Conservation (phyloP, 495 filamentous ascomycete genomes). For the Haplographium delicatum region DNA sequence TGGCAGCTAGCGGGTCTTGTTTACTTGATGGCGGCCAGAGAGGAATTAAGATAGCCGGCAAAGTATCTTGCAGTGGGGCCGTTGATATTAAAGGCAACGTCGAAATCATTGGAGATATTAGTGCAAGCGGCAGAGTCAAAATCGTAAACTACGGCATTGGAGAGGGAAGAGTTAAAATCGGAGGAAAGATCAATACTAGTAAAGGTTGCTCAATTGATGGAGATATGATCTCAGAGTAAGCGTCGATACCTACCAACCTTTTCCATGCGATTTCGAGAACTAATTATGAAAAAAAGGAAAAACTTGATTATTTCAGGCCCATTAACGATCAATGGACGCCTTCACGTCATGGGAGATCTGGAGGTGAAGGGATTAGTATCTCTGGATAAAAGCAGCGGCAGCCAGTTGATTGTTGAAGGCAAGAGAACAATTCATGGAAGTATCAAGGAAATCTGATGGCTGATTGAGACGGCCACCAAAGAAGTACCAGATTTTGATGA, state of each 20-base stretch:
- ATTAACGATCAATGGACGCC: conserved; percentile 9
- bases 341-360: conserved; percentile 16
- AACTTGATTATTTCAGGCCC: background rate
- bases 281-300: conserved; percentile 3
- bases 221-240: conserved; percentile 8
- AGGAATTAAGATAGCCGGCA: conserved; percentile 7
- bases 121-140: conserved; percentile 1
- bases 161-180: background rate
- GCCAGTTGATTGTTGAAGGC: conserved; percentile 19
- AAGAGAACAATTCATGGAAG: conserved; percentile 22
- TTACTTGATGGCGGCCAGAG: conserved; percentile 3
- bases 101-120: conserved; percentile 5
- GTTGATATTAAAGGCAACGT: conserved; percentile 18
- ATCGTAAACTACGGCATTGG: background rate
- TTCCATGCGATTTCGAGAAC: background rate
- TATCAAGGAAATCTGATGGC: too few species aligned
- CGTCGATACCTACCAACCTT: background rate
- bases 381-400: background rate
- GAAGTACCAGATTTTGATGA: too few species aligned
- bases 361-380: conserved; percentile 13
- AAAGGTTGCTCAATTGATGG: conserved; percentile 1
- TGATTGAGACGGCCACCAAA: too few species aligned
- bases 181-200: conserved; percentile 4
- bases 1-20: conserved; percentile 1
- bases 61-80: conserved; percentile 5